These are phyloP conservation scores for Suhomyces atakaporum DNA, from an alignment of 1,139 yeast species.

Conservation along the genomic window DNA sequence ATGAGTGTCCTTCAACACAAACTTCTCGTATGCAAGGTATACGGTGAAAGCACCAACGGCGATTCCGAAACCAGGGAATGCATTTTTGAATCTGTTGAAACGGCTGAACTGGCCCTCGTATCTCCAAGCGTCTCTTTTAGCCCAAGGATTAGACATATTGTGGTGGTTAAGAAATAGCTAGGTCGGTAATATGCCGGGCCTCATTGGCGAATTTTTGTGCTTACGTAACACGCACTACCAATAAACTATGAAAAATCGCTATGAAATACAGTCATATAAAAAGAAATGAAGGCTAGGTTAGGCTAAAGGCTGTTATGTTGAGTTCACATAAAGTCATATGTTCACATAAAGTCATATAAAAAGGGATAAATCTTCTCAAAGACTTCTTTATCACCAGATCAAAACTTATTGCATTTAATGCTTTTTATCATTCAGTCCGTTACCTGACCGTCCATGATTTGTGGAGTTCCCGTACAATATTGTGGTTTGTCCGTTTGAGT, in stretches of 20 bases:
- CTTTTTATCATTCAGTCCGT: background rate
- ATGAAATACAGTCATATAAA: background rate
- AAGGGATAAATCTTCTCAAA: too few relatives aligned
- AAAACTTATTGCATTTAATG: background rate
- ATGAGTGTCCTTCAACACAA: slow-evolving; percentile 33
- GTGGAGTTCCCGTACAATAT: slow-evolving; percentile 43
- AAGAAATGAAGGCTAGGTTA: background rate
- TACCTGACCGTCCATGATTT: slow-evolving; percentile 25
- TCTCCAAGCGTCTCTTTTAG: slow-evolving; percentile 88
- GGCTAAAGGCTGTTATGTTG: too few relatives aligned
- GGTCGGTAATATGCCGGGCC: slow-evolving; percentile 4
- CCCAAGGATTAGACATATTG: slow-evolving; percentile 43
- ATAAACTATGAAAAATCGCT: slow-evolving; percentile 2
- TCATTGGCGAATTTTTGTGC: slow-evolving; percentile 12
- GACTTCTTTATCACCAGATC: too few relatives aligned
- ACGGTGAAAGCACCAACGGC: slow-evolving; percentile 77
- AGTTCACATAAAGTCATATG: background rate
- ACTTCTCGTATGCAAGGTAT: slow-evolving; percentile 65
- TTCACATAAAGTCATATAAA: background rate
- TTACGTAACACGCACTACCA: slow-evolving; percentile 3
- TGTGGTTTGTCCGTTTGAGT: slow-evolving; percentile 38
- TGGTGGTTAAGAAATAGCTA: background rate
- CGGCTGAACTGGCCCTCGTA: slow-evolving; percentile 80
- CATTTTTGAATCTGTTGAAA: slow-evolving; percentile 64
- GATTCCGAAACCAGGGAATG: slow-evolving; percentile 84